Conservation (phyloP, 495 filamentous ascomycete species). For the Rhypophila decipiens region DNA sequence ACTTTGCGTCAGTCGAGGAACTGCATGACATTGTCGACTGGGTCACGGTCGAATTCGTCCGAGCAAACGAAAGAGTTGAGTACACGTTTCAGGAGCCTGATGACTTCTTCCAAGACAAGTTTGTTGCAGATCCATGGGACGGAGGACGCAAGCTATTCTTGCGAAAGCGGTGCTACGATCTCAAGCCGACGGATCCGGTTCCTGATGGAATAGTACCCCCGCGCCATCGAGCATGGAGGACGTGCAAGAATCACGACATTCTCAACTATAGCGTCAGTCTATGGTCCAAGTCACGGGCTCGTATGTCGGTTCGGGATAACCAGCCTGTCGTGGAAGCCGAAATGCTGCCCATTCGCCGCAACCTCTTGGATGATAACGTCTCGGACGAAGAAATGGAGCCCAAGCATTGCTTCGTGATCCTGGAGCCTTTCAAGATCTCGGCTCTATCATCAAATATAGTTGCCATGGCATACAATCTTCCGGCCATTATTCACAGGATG, state of each 20-base stretch:
- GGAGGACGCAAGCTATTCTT: constrained; percentile 60
- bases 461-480: constrained; percentile 65
- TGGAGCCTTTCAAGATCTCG: constrained; percentile 61
- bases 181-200: constrained; percentile 39
- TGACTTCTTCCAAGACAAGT: constrained; percentile 54
- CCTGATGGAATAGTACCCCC: constrained; percentile 28
- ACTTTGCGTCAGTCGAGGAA: constrained; percentile 15
- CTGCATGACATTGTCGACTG: constrained; percentile 56
- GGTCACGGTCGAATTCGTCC: constrained; percentile 49
- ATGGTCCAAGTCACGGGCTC: constrained; percentile 26
- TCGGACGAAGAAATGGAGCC: constrained; percentile 24
- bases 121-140: constrained; percentile 68
- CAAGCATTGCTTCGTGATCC: constrained; percentile 40
- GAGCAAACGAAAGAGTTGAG: constrained; percentile 37
- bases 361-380: constrained; percentile 63
- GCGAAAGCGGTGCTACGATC: constrained; percentile 30
- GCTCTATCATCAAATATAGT: constrained; percentile 60
- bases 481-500: constrained; percentile 74
- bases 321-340: constrained; percentile 78
- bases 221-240: constrained; percentile 16
- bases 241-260: constrained; percentile 24
- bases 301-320: constrained; percentile 40
- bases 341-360: constrained; percentile 65
- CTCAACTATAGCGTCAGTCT: constrained; percentile 40
- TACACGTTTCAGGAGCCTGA: constrained; percentile 50